Evolutionary conservation across 306 rosid species (phyloP), one percentile per base, ranked within the genome.

Genomic region (Arachis stenosperma): DNA sequence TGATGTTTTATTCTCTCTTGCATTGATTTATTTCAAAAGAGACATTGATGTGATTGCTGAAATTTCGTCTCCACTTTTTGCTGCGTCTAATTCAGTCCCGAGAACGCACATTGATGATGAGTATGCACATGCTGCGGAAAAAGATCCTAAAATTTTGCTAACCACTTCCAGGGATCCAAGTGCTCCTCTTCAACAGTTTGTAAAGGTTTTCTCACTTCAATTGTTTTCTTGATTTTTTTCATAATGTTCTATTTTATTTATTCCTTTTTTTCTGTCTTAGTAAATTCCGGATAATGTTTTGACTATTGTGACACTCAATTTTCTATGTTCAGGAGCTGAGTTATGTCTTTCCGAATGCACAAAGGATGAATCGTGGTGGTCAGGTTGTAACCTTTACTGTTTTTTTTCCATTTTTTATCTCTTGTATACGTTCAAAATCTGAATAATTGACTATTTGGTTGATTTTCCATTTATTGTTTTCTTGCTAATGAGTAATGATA

Each of bases 81-180:
- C 56, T 54, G 40, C 58, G 13, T 15, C 36, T 62, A 67, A 59
- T 62, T 60, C 81, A 94, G 97, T 88, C 46, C 96, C 92, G 5
- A 94, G 84, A 81, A 78, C 88, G n/a, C 90, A 84, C 76, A 94
- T 94, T 29, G 97, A 89, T 75, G 96, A 91, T 64, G 97, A 94
- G 85, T 94, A 94, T 76, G 98, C 98, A 13, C 75, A 74, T 75
- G 89, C 97, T 69, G 69, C 88, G 11, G 95, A 88, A 71, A 85
- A 76, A 9, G 98, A 94, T 82, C 95, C 97, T 17, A 91, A 87
- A 71, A 88, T 91, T 80, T 81, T 94, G 89, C 57, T 94, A 55
- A 91, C 96, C 58, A 94, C 97, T 13, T 94, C 99, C 17, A 81
- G 99, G 78, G 70, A 88, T 85, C 99, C 99, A 8, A 94, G 97